phyloP scores from a whole-genome alignment of 495 filamentous ascomycete genomes.

The Hamigera avellanea region DNA sequence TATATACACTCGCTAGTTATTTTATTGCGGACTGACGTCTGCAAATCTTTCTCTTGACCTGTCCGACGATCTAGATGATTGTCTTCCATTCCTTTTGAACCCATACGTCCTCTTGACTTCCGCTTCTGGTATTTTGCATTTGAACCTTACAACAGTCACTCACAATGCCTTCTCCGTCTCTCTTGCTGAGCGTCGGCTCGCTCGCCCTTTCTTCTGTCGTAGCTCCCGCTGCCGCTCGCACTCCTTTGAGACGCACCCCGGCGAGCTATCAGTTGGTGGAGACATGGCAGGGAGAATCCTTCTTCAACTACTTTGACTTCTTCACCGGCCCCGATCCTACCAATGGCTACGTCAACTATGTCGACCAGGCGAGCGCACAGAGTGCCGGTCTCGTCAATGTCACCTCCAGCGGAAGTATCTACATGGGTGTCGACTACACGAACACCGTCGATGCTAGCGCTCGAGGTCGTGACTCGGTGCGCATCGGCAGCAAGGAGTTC shows the following conservation, averaged over 20 bases:
- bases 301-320: conserved; percentile 41
- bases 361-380: conserved; percentile 39
- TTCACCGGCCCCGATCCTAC: conserved; percentile 50
- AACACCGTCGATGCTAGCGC: conserved; percentile 42
- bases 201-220: conserved; percentile 12
- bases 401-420: conserved; percentile 37
- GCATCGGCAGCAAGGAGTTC: conserved; percentile 39
- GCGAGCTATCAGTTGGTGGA: conserved; percentile 30
- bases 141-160: too few species aligned
- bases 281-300: conserved; percentile 34
- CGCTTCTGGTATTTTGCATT: not conserved
- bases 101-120: not conserved
- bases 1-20: conserved; percentile 10
- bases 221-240: conserved; percentile 6
- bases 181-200: conserved; percentile 18
- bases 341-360: conserved; percentile 55
- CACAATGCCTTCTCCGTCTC: conserved; percentile 9
- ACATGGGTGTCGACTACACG: conserved; percentile 32
- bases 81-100: conserved; percentile 6
- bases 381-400: conserved; percentile 40
- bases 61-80: conserved; percentile 11
- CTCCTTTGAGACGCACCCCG: not conserved
- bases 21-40: conserved; percentile 13
- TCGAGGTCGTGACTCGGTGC: conserved; percentile 45
- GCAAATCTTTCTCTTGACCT: too few species aligned